These are phyloP conservation scores for Abrus pulchellus DNA, from an alignment of 306 rosid genomes.

Conservation along the genomic window DNA sequence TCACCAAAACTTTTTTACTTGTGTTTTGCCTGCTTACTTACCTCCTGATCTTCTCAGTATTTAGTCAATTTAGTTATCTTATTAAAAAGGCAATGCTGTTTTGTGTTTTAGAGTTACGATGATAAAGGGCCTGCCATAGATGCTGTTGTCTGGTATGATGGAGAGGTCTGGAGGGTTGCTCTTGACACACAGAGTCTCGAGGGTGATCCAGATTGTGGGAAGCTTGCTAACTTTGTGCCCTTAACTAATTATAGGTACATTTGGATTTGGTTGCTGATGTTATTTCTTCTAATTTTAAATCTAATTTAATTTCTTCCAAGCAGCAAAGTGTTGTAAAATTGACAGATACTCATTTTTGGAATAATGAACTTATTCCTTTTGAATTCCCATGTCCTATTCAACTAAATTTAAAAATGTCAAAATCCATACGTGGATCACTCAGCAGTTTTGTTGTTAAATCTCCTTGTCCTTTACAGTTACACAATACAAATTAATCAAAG, in stretches of 20 bases:
- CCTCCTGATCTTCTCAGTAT: background rate
- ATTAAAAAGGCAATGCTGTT: conserved; percentile 46
- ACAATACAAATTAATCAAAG: conserved; percentile 26
- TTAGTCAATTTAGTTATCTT: conserved; percentile 30
- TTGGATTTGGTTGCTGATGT: conserved; percentile 44
- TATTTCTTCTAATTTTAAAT: conserved; percentile 30
- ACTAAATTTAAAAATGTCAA: too few species aligned
- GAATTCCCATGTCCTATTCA: background rate
- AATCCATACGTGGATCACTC: too few species aligned
- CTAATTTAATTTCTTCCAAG: conserved; percentile 27
- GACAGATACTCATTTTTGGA: conserved; percentile 29
- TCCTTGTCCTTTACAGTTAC: conserved; percentile 12
- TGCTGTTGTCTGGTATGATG: conserved; percentile 97
- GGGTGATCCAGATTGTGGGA: conserved; percentile 80
- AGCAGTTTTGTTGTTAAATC: background rate
- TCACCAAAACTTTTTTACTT: background rate
- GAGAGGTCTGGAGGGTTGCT: conserved; percentile 97
- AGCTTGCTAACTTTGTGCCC: conserved; percentile 83
- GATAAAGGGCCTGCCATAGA: conserved; percentile 95
- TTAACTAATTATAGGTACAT: conserved; percentile 87
- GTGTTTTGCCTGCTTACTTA: conserved; percentile 37
- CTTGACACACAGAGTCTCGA: conserved; percentile 86
- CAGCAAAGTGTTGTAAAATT: conserved; percentile 25
- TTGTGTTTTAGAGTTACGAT: conserved; percentile 71
- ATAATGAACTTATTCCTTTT: conserved; percentile 31